phyloP scores from a whole-genome alignment of 352 stramenopile genomes.

The Globisporangium cederbergense region DNA sequence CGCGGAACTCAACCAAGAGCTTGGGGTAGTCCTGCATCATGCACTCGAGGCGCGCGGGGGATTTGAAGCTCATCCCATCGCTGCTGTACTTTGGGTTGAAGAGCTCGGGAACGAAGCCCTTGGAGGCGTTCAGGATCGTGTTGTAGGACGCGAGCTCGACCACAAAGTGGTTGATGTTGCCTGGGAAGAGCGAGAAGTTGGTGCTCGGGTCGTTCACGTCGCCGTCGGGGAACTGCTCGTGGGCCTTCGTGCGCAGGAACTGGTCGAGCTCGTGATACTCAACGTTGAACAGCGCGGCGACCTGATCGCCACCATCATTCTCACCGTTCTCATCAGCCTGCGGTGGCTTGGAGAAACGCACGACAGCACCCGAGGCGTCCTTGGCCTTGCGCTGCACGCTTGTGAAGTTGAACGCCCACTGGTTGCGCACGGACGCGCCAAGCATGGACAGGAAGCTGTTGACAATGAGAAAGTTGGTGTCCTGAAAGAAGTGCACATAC shows the following conservation, averaged over 20 bases:
- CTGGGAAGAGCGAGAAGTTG: conserved; percentile 56
- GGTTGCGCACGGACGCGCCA: conserved; percentile 80
- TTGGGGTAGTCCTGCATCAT: conserved; percentile 84
- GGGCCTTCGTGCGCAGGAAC: conserved; percentile 48
- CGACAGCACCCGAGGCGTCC: conserved; percentile 77
- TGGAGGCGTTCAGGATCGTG: conserved; percentile 38
- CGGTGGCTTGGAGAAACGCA: conserved; percentile 38
- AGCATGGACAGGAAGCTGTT: conserved; percentile 89
- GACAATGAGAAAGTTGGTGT: conserved; percentile 96
- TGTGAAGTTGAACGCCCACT: conserved; percentile 92
- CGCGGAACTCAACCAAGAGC: conserved; percentile 34
- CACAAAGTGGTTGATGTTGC: conserved; percentile 77
- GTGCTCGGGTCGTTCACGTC: conserved; percentile 60
- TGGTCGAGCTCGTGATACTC: conserved; percentile 75
- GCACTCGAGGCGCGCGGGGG: conserved; percentile 62
- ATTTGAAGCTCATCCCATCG: conserved; percentile 46
- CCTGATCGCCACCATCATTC: background rate
- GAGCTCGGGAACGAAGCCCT: conserved; percentile 60
- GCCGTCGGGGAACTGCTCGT: conserved; percentile 43
- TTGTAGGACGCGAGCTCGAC: conserved; percentile 48
- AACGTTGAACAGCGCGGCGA: conserved; percentile 55
- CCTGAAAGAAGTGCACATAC: conserved; percentile 94
- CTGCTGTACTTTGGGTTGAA: conserved; percentile 65
- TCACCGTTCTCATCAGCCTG: background rate
- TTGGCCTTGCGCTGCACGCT: conserved; percentile 92